These are phyloP conservation scores for Acidiella bohemica DNA, from an alignment of 495 filamentous ascomycete genomes.

Conservation along the genomic window DNA sequence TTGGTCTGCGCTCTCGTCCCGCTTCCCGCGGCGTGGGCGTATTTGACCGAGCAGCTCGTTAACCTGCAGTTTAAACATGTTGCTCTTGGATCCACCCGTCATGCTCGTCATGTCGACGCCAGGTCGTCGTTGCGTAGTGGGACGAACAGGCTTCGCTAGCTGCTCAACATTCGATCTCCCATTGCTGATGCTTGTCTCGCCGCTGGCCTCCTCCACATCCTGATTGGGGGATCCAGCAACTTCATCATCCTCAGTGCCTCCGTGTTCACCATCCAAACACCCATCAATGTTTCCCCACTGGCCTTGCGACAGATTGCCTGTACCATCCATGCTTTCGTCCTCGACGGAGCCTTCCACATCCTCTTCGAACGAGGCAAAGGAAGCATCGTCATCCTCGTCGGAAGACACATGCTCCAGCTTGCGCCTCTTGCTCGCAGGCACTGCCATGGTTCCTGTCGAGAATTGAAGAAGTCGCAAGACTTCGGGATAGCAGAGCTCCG, in stretches of 20 bases:
- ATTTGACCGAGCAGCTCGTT: slow-evolving; percentile 67
- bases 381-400: slow-evolving; percentile 15
- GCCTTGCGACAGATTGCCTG: not conserved
- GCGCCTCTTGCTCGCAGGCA: slow-evolving; percentile 23
- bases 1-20: slow-evolving; percentile 49
- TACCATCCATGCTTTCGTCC: not conserved
- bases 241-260: not conserved
- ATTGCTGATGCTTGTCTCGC: too few relatives aligned
- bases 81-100: slow-evolving; percentile 44
- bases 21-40: slow-evolving; percentile 52
- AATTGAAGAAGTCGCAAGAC: too few relatives aligned
- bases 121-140: too few relatives aligned
- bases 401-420: slow-evolving; percentile 21
- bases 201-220: too few relatives aligned
- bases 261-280: not conserved
- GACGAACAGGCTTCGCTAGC: too few relatives aligned
- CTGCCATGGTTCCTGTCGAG: slow-evolving; percentile 19
- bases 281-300: not conserved
- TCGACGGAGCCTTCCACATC: not conserved
- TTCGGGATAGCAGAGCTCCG: too few relatives aligned
- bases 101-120: too few relatives aligned
- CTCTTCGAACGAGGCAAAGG: slow-evolving; percentile 14
- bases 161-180: too few relatives aligned
- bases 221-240: too few relatives aligned
- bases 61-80: slow-evolving; percentile 74